phyloP scores from a whole-genome alignment of 1,139 yeast genomes.

The Williopsis jadinii region DNA sequence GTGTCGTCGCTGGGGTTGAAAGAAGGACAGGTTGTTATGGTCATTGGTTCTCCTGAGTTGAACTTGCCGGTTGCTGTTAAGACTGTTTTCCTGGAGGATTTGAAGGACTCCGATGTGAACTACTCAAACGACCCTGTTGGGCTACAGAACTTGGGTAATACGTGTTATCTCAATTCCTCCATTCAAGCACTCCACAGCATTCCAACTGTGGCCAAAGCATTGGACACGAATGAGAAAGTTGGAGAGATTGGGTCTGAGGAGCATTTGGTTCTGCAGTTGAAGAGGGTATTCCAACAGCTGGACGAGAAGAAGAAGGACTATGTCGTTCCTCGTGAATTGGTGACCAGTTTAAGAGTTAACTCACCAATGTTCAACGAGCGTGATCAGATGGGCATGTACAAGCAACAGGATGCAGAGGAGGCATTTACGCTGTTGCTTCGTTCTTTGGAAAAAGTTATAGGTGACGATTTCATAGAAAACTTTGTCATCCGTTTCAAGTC shows the following conservation, averaged over 20 bases:
- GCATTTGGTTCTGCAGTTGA: constrained; percentile 31
- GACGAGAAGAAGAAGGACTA: constrained; percentile 37
- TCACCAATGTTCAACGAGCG: constrained; percentile 90
- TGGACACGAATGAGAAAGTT: constrained; percentile 15
- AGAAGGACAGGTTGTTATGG: constrained; percentile 68
- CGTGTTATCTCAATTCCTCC: constrained; percentile 90
- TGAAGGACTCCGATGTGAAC: constrained; percentile 31
- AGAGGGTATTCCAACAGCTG: constrained; percentile 30
- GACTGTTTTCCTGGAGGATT: constrained; percentile 61
- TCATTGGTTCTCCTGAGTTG: constrained; percentile 83
- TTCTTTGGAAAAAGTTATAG: constrained; percentile 39
- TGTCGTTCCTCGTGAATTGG: constrained; percentile 57
- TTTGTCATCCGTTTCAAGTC: constrained; percentile 64
- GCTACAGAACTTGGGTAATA: constrained; percentile 80
- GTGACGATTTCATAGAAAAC: constrained; percentile 44
- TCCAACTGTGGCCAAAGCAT: constrained; percentile 8
- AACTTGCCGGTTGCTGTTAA: constrained; percentile 57
- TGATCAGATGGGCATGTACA: constrained; percentile 59
- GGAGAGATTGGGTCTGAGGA: constrained; percentile 29
- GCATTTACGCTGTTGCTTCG: constrained; percentile 75
- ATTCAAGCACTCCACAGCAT: constrained; percentile 72
- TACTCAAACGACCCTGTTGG: constrained; percentile 61
- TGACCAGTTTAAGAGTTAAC: constrained; percentile 52
- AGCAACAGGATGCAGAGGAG: constrained; percentile 98
- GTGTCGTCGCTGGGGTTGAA: constrained; percentile 49